Base-by-base conservation (phyloP, 2,329 filamentous ascomycete species). In the Albophoma yamanashiensis region DNA sequence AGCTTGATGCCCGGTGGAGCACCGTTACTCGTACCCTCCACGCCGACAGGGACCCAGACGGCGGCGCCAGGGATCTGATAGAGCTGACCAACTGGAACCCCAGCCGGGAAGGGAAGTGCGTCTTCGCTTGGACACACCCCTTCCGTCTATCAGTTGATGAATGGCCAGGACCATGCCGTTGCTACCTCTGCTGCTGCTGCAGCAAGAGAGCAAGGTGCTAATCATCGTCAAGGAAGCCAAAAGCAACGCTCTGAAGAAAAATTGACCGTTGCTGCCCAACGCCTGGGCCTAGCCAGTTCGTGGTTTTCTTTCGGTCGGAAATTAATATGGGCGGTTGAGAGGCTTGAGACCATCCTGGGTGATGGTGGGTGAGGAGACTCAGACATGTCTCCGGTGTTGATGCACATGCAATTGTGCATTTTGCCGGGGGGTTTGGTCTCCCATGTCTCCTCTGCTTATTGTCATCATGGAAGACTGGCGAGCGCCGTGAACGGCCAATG, bases 51-150 rank as follows among this genome's bases (percentile, higher is more conserved):
- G 14, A 58, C 58, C 47, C 22, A 27, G 39, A 59, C 53, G 53
- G 31, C 45, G 53, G 34, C 36, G 61, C 20, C 61, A 57, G 63
- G 68, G 67, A 66, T 68, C 60, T 61, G 64, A 62, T 62, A 63
- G 69, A 70, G 61, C 71, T 72, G 72, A 69, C 76, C 76, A 79
- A 76, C 76, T 74, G 75, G 75, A 78, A 75, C 65, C 68, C 62
- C 66, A 74, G 70, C 69, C 75, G 70, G 75, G 68, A 64, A 63
- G 70, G 66, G 69, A 71, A 70, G 65, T 66, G 67, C 45, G 56
- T 53, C 67, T 66, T 74, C 71, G 74, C 74, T 75, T 74, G 72
- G 71, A 70, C 74, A 71, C 64, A 69, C 60, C 56, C 56, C 56
- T 45, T 50, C 42, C 39, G 40, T 47, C 55, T 36, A 14, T n/a